Conservation (phyloP, 805 yeast genomes). For the Pichia cephalocereana region DNA sequence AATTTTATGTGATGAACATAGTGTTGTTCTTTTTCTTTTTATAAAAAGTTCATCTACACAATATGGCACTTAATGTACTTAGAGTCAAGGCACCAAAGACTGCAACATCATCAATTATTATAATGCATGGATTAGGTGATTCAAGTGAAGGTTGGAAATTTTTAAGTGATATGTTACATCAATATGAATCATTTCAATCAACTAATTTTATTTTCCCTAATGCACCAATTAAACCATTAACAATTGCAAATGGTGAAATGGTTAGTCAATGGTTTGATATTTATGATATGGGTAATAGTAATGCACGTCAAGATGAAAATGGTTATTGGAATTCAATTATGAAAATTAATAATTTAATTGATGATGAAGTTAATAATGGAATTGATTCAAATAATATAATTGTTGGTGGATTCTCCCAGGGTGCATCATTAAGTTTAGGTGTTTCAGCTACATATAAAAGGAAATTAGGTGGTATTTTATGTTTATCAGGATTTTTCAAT, state of each 20-base stretch:
- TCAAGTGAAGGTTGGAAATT: constrained; percentile 85
- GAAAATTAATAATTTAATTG: constrained; percentile 35
- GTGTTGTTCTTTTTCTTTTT: too few species aligned
- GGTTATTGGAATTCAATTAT: constrained; percentile 48
- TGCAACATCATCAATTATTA: constrained; percentile 58
- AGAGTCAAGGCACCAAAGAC: constrained; percentile 31
- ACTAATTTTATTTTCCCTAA: constrained; percentile 80
- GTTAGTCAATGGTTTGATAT: constrained; percentile 92
- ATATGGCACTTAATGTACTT: constrained; percentile 21
- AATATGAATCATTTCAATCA: constrained; percentile 35
- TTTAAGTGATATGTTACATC: constrained; percentile 55
- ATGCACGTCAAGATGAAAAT: constrained; percentile 38
- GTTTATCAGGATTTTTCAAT: constrained; percentile 68
- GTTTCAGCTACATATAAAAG: constrained; percentile 41
- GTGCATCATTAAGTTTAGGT: constrained; percentile 73
- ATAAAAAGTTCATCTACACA: too few species aligned
- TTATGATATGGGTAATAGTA: constrained; percentile 39
- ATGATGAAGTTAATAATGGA: constrained; percentile 44
- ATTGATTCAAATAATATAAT: constrained; percentile 59
- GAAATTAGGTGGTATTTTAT: constrained; percentile 71
- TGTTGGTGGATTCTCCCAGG: constrained; percentile 96
- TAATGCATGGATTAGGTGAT: constrained; percentile 90
- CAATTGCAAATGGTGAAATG: constrained; percentile 52
- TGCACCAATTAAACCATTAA: constrained; percentile 69
- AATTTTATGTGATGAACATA: neutral